A percentile compares a stretch with the other conserved stretches of the same genome.
Conservation (phyloP, 768 basidiomycete species). For the Kwoniella dendrophila region DNA sequence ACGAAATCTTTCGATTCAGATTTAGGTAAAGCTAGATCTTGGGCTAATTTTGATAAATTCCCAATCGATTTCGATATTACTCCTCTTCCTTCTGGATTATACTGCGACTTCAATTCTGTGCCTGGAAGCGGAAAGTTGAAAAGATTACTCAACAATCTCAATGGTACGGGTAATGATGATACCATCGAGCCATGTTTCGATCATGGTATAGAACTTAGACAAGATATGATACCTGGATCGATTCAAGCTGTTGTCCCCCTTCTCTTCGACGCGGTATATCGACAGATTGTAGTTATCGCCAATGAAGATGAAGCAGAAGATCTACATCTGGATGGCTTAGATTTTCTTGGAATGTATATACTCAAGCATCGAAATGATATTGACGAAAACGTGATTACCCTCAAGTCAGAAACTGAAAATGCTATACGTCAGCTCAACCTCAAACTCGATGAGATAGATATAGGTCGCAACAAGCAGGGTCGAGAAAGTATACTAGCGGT, state of each 20-base stretch:
- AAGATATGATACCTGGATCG: conserved; percentile 58
- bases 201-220: conserved; percentile 53
- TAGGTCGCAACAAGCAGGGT: conserved; percentile 7
- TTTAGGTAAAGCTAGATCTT: conserved; percentile 48
- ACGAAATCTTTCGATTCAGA: conserved; percentile 25
- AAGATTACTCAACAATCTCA: conserved; percentile 61
- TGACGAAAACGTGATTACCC: conserved; percentile 56
- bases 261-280: conserved; percentile 60
- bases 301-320: conserved; percentile 59
- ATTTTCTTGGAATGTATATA: conserved; percentile 25
- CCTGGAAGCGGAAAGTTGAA: conserved; percentile 66
- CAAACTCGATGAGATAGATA: conserved; percentile 13
- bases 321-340: conserved; percentile 45
- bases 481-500: conserved; percentile 20
- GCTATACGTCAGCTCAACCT: not conserved
- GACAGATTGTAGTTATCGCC: conserved; percentile 53
- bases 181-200: conserved; percentile 37
- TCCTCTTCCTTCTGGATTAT: conserved; percentile 50
- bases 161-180: conserved; percentile 25
- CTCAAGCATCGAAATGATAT: not conserved
- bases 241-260: conserved; percentile 58
- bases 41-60: conserved; percentile 52
- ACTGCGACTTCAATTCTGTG: conserved; percentile 55
- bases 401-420: conserved; percentile 27
- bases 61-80: conserved; percentile 52